A percentile compares a stretch with the other conserved stretches of the same genome.
Evolutionary conservation across 441 rosid genomes (phyloP).

Genomic region (Flueggea neowawraea): DNA sequence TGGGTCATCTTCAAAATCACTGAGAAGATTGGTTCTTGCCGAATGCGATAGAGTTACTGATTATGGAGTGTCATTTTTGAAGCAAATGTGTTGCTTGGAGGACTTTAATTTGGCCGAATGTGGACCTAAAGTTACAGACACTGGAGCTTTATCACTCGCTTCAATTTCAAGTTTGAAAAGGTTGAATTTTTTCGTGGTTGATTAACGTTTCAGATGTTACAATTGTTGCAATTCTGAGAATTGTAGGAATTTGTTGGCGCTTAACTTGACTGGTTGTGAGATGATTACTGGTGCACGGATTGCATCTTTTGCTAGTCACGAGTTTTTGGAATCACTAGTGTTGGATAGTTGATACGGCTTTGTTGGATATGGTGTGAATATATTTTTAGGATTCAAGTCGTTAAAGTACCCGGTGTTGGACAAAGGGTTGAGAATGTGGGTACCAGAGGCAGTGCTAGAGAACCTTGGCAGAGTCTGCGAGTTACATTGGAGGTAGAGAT

Average conservation of each 20-base stretch:
- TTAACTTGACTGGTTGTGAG: constrained; percentile 43
- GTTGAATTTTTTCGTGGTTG: constrained; percentile 38
- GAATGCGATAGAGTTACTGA: constrained; percentile 47
- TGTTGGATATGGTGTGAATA: constrained; percentile 15
- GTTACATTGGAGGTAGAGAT: constrained; percentile 27
- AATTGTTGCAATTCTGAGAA: constrained; percentile 26
- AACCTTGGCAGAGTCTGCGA: constrained; percentile 21
- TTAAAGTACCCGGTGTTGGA: constrained; percentile 29
- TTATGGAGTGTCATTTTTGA: constrained; percentile 32
- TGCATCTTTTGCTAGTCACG: constrained; percentile 26
- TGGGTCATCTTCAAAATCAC: constrained; percentile 31
- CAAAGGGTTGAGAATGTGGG: constrained; percentile 30
- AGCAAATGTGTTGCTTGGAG: constrained; percentile 32
- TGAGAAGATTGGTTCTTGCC: constrained; percentile 32
- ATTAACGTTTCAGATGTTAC: constrained; percentile 38
- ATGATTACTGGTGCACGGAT: constrained; percentile 33
- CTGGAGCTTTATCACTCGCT: constrained; percentile 31
- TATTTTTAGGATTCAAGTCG: constrained; percentile 27
- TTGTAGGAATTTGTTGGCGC: constrained; percentile 27
- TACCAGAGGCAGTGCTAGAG: constrained; percentile 16
- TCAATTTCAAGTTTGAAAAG: constrained; percentile 26
- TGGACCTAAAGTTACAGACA: constrained; percentile 41
- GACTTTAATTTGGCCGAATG: constrained; percentile 46
- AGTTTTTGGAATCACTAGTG: constrained; percentile 25
- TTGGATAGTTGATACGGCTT: constrained; percentile 29